These are phyloP conservation scores for Yamadazyma paraphyllophila DNA, from an alignment of 805 yeast species.

Conservation along the genomic window DNA sequence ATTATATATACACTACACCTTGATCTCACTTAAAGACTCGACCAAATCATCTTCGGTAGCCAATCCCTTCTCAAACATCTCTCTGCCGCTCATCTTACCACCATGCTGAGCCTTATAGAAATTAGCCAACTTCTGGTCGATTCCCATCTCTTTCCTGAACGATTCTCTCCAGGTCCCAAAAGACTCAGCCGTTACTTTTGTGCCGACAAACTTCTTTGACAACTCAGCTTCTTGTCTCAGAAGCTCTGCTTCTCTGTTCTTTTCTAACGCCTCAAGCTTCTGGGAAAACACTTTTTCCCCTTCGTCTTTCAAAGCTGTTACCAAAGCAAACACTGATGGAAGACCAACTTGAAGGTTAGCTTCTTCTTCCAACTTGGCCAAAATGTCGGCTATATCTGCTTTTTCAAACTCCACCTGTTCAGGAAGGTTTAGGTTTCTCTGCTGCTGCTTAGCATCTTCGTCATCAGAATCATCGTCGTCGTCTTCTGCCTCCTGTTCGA, in stretches of 20 bases:
- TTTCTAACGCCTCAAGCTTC: slow-evolving; percentile 25
- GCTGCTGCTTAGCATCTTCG: slow-evolving; percentile 38
- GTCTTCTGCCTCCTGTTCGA: slow-evolving; percentile 24
- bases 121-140: slow-evolving; percentile 55
- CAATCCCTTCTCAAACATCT: slow-evolving; percentile 86
- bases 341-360: slow-evolving; percentile 83
- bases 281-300: slow-evolving; percentile 67
- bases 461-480: slow-evolving; percentile 35
- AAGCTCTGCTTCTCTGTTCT: slow-evolving; percentile 53
- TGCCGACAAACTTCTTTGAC: slow-evolving; percentile 87
- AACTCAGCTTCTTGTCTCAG: slow-evolving; percentile 73
- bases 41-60: slow-evolving; percentile 55
- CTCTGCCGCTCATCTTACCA: slow-evolving; percentile 82
- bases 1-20: slow-evolving; percentile 4
- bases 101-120: slow-evolving; percentile 59
- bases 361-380: slow-evolving; percentile 46
- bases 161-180: slow-evolving; percentile 67
- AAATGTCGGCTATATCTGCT: slow-evolving; percentile 44
- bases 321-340: slow-evolving; percentile 84
- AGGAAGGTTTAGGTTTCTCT: slow-evolving; percentile 50
- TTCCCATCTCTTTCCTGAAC: slow-evolving; percentile 72
- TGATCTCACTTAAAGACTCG: slow-evolving; percentile 2
- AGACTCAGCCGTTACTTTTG: slow-evolving; percentile 80
- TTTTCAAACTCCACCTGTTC: slow-evolving; percentile 56
- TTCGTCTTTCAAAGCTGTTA: slow-evolving; percentile 74